A percentile compares a stretch with the other conserved stretches of the same genome.
Conservation (phyloP, 495 filamentous ascomycete genomes). For the Poronia punctata region DNA sequence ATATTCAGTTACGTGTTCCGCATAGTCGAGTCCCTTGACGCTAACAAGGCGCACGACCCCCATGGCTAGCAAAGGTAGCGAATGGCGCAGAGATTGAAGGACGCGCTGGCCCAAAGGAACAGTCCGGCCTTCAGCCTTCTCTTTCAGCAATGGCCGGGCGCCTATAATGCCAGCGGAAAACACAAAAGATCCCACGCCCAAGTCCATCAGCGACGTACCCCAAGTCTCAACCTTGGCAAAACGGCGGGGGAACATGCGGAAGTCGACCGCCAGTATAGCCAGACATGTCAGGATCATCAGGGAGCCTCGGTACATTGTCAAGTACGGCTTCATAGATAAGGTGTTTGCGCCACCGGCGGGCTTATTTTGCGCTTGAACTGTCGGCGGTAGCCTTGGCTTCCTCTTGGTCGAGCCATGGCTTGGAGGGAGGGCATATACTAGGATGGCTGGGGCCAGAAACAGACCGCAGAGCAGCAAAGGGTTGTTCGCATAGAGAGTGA, state of each 20-base stretch:
- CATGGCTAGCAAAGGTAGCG: constrained; percentile 72
- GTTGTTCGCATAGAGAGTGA: constrained; percentile 73
- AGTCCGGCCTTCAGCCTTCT: constrained; percentile 42
- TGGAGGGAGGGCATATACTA: constrained; percentile 49
- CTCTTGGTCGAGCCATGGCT: constrained; percentile 29
- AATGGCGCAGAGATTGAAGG: constrained; percentile 61
- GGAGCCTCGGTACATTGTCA: constrained; percentile 80
- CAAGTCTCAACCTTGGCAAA: constrained; percentile 98
- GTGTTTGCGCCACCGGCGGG: constrained; percentile 33
- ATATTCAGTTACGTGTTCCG: constrained; percentile 96
- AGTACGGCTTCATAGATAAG: constrained; percentile 78
- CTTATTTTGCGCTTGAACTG: constrained; percentile 28
- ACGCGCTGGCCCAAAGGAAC: constrained; percentile 50
- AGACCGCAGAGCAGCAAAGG: constrained; percentile 71
- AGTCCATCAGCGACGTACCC: constrained; percentile 97
- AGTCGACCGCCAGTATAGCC: constrained; percentile 96
- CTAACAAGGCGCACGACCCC: constrained; percentile 76
- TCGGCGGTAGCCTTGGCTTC: constrained; percentile 52
- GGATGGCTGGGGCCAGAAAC: constrained; percentile 60
- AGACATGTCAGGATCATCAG: constrained; percentile 94
- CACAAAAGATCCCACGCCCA: constrained; percentile 96
- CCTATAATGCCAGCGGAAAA: constrained; percentile 93
- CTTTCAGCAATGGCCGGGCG: constrained; percentile 76
- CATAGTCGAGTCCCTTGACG: constrained; percentile 92
- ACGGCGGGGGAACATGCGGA: constrained; percentile 81